These are phyloP conservation scores for Sordaria brevicollis DNA, from an alignment of 495 filamentous ascomycete genomes.

Conservation along the genomic window DNA sequence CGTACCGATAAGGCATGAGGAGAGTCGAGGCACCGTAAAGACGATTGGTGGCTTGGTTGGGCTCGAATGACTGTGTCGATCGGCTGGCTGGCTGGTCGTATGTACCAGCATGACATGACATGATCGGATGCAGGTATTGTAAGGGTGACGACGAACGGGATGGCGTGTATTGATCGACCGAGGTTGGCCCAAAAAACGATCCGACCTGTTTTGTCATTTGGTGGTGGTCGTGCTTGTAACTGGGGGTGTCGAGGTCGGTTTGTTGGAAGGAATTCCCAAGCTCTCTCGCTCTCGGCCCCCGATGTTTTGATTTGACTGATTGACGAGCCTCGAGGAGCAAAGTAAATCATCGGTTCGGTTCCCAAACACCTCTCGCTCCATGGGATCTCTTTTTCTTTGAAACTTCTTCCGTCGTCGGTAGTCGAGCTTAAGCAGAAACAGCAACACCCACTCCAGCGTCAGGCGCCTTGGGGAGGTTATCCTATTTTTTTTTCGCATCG, in stretches of 20 bases:
- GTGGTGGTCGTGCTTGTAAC: background rate
- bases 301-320: no score
- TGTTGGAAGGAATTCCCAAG: no score
- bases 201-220: background rate
- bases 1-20: no score
- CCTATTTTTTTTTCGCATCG: constrained; percentile 17
- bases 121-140: no score
- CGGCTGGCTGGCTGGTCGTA: background rate
- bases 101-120: background rate
- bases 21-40: background rate
- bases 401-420: background rate
- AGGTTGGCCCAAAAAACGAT: background rate
- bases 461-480: constrained; percentile 20
- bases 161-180: background rate
- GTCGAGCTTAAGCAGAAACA: constrained; percentile 11
- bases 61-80: no score
- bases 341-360: no score
- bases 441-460: constrained; percentile 1
- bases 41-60: background rate
- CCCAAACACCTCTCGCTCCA: no score
- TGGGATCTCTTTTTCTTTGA: background rate
- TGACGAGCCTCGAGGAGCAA: no score
- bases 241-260: no score
- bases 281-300: no score
- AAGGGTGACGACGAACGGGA: background rate